Evolutionary conservation across 1,284 basidiomycete species (phyloP), one percentile per base, ranked within the genome.

Genomic region (Melampsora americana): DNA sequence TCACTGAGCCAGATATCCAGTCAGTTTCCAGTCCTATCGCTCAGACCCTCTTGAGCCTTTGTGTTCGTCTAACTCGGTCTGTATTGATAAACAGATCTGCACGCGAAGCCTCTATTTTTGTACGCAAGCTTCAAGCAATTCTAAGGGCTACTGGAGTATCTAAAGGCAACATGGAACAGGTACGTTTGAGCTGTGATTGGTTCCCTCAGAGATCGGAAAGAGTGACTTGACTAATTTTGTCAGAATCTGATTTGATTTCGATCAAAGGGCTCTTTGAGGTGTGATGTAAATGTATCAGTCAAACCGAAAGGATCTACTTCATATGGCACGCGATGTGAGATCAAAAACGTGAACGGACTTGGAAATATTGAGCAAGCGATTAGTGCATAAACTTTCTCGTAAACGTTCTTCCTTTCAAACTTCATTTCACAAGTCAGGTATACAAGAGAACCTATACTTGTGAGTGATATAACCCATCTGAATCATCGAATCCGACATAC

Each of bases 101-200:
- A 2, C 93, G 95, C 83, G 92, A 99, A 83, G 95, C 94, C 5
- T 92, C 88, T 0, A 88, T 89, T 4, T 99, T 97, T 83, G 91
- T 98, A 0, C 87, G 90, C 44, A 87, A 90, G 44, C 85, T 99
- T 1, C 95, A 96, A 81, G 87, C 89, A 0, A 81, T 96, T 23
- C 84, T 99, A 18, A 88, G 95, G 7, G 86, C 91, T 11, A 86
- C 96, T 5, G 93, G 92, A 0, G 89, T 92, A 0, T 93, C 92
- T 68, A 93, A 96, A 82, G 95, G 93, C 0, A 96, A 96, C 81
- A 98, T 99, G 96, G 95, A 99, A 80, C 89, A 94, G 83, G 94
- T 92, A 59, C 11, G 83, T 79, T 30, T 12, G 20, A 66, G 35
- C 44, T 18, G 42, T 42, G 9, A 9, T 53, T n/a, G 26, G 18